phyloP scores from a whole-genome alignment of 495 filamentous ascomycete genomes.

The Paragyromitra xinjiangensis region DNA sequence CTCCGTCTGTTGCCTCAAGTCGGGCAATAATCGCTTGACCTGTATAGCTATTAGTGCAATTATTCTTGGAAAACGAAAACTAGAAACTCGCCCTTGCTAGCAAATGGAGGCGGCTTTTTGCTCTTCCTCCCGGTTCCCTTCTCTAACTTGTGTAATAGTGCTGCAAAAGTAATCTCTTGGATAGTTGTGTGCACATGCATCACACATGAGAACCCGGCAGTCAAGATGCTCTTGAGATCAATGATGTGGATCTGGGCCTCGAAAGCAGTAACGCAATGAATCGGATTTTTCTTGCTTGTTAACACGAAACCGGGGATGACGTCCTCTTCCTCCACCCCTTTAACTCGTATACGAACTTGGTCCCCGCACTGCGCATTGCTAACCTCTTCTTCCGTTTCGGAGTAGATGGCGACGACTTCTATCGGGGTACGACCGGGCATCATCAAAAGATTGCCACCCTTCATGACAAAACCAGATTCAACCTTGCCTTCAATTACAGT shows the following conservation, averaged over 20 bases:
- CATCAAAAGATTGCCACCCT: conserved; percentile 81
- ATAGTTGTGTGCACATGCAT: conserved; percentile 91
- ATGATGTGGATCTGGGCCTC: conserved; percentile 96
- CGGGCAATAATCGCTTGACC: conserved; percentile 78
- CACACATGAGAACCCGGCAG: conserved; percentile 88
- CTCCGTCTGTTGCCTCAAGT: conserved; percentile 82
- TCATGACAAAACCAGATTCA: conserved; percentile 90
- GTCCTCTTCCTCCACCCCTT: conserved; percentile 97
- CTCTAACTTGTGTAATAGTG: conserved; percentile 91
- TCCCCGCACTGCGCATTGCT: conserved; percentile 83
- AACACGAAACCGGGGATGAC: conserved; percentile 97
- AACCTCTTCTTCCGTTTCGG: conserved; percentile 95
- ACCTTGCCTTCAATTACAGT: conserved; percentile 98
- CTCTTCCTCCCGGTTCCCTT: conserved; percentile 94
- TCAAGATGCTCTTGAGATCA: conserved; percentile 94
- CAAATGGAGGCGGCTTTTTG: conserved; percentile 90
- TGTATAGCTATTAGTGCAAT: conserved; percentile 40
- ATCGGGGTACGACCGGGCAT: conserved; percentile 92
- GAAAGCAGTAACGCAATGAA: conserved; percentile 87
- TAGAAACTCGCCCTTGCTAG: conserved; percentile 78
- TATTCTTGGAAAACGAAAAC: background rate
- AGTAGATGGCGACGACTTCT: conserved; percentile 83
- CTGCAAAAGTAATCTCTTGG: conserved; percentile 89
- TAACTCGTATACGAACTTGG: conserved; percentile 89
- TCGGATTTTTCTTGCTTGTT: conserved; percentile 87